Evolutionary conservation across 352 stramenopile species (phyloP).

Genomic region (Globisporangium viniferum): DNA sequence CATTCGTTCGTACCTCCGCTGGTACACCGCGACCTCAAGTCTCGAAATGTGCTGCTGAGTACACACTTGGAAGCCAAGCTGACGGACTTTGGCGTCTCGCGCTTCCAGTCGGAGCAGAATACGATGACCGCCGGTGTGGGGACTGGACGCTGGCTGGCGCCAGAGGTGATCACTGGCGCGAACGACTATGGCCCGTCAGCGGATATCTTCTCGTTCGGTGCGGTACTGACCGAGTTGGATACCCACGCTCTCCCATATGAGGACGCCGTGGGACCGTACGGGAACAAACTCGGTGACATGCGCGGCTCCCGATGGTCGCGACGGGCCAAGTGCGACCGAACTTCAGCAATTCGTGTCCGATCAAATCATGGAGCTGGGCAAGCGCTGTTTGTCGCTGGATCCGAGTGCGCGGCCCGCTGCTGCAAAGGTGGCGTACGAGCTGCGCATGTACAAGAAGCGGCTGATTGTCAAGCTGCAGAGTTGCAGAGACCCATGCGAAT

Average conservation of each 20-base stretch:
- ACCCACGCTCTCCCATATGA: slow-evolving; percentile 6
- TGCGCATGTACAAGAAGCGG: slow-evolving; percentile 7
- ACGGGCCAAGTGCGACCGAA: neutral
- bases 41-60: slow-evolving; percentile 48
- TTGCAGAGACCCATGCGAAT: too few species aligned
- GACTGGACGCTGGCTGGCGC: neutral
- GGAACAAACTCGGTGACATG: slow-evolving; percentile 2
- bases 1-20: slow-evolving; percentile 59
- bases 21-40: slow-evolving; percentile 61
- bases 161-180: slow-evolving; percentile 2
- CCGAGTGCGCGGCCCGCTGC: neutral
- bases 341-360: slow-evolving; percentile 2
- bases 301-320: slow-evolving; percentile 3
- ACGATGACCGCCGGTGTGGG: slow-evolving; percentile 37
- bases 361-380: slow-evolving; percentile 5
- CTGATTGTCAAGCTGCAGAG: neutral
- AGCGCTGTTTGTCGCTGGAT: neutral
- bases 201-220: slow-evolving; percentile 9
- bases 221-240: slow-evolving; percentile 1
- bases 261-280: neutral
- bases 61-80: slow-evolving; percentile 39
- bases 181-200: slow-evolving; percentile 1
- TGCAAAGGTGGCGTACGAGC: neutral
- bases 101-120: slow-evolving; percentile 37
- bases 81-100: slow-evolving; percentile 55